phyloP scores from a whole-genome alignment of 805 yeast species.

The Candida maesae region DNA sequence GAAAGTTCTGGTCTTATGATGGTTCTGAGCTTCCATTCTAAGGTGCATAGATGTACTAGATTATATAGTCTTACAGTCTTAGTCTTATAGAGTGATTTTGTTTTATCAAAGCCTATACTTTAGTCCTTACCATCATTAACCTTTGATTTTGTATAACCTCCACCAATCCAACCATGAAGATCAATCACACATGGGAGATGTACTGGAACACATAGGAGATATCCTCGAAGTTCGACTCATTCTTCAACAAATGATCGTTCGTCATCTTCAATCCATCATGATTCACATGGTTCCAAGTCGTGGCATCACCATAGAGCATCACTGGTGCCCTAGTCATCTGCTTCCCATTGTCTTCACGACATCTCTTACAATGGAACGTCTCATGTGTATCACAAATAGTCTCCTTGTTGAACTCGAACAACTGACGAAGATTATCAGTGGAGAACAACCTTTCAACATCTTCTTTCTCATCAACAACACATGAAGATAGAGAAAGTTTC shows the following conservation, averaged over 20 bases:
- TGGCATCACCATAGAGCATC: constrained; percentile 96
- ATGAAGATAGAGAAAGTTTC: constrained; percentile 87
- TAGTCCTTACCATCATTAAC: too few relatives aligned
- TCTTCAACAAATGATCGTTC: constrained; percentile 73
- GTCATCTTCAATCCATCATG: constrained; percentile 57
- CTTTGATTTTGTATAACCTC: too few relatives aligned
- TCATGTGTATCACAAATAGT: constrained; percentile 90
- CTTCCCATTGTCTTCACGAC: constrained; percentile 44
- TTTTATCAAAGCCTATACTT: too few relatives aligned
- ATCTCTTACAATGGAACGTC: constrained; percentile 83
- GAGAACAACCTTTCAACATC: constrained; percentile 92
- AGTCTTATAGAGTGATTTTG: too few relatives aligned
- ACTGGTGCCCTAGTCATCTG: constrained; percentile 71
- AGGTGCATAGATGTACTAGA: too few relatives aligned
- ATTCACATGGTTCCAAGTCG: constrained; percentile 92
- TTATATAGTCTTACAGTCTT: too few relatives aligned
- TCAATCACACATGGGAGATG: constrained; percentile 65
- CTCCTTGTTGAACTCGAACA: constrained; percentile 65
- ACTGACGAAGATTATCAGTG: constrained; percentile 69
- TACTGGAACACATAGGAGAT: constrained; percentile 90
- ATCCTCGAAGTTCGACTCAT: constrained; percentile 65
- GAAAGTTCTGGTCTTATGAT: too few relatives aligned
- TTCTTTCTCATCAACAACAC: constrained; percentile 95
- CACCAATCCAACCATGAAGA: too few relatives aligned
- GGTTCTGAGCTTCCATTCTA: too few relatives aligned